Conservation (phyloP, 2,329 filamentous ascomycete genomes). For the Coniella lustricola region DNA sequence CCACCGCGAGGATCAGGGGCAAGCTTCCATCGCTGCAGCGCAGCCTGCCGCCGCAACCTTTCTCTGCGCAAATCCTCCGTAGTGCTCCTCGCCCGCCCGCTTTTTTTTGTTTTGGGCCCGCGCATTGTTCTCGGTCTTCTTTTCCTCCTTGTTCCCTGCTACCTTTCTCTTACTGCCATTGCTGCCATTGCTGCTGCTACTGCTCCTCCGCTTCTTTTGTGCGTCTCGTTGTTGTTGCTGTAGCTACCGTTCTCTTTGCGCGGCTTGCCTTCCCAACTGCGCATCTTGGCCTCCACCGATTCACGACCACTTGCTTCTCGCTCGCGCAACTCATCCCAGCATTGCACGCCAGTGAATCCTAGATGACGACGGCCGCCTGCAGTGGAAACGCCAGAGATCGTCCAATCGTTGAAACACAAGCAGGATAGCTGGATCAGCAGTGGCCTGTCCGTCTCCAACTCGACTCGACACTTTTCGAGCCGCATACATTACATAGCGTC, state of each 20-base stretch:
- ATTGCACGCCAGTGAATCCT: not conserved
- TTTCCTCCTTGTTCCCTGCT: too few species aligned
- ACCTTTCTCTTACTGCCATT: too few species aligned
- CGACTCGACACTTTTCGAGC: too few species aligned
- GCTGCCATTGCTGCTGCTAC: too few species aligned
- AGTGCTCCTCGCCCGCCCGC: not conserved
- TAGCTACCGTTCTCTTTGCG: too few species aligned
- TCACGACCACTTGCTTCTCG: not conserved
- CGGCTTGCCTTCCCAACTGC: too few species aligned
- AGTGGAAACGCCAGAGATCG: not conserved
- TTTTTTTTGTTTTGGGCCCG: not conserved
- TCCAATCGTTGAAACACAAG: not conserved
- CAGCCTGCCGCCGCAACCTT: not conserved
- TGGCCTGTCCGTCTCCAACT: too few species aligned
- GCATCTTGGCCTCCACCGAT: not conserved
- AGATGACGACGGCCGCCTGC: not conserved
- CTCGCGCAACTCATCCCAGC: not conserved
- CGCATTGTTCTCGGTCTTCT: not conserved
- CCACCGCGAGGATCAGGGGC: conserved; percentile 5
- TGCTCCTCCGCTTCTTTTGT: too few species aligned
- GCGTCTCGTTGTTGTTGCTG: too few species aligned
- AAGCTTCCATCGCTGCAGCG: not conserved
- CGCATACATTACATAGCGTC: too few species aligned
- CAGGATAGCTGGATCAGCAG: not conserved
- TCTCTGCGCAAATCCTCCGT: not conserved